Evolutionary conservation across 2,329 filamentous ascomycete genomes (phyloP).

Genomic region (Aplosporella prunicola): DNA sequence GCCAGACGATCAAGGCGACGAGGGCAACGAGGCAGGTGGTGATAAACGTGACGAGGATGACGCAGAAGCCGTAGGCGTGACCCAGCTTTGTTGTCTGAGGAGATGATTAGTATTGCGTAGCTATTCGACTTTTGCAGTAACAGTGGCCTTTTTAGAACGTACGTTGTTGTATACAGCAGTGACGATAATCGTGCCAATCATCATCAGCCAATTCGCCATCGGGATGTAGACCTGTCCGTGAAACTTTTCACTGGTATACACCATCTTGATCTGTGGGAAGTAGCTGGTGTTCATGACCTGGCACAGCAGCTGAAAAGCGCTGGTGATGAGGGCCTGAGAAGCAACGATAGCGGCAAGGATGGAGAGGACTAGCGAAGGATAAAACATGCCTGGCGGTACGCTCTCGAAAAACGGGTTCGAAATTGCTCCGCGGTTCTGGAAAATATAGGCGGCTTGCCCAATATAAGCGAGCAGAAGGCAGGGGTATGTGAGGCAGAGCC

Average conservation of each 20-base stretch:
- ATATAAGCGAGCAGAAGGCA: conserved; percentile 58
- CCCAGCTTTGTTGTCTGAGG: conserved; percentile 14
- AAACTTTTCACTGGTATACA: conserved; percentile 60
- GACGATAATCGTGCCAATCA: conserved; percentile 66
- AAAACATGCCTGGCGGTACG: conserved; percentile 57
- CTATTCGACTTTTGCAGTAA: not conserved
- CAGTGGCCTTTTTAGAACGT: conserved; percentile 19
- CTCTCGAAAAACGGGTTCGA: conserved; percentile 67
- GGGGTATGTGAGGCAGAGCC: conserved; percentile 59
- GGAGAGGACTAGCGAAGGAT: conserved; percentile 58
- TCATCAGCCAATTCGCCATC: conserved; percentile 65
- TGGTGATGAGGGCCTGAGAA: conserved; percentile 70
- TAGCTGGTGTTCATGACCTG: conserved; percentile 67
- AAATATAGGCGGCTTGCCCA: conserved; percentile 67
- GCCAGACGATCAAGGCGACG: conserved; percentile 65
- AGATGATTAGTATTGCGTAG: too few relatives aligned
- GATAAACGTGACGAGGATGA: conserved; percentile 72
- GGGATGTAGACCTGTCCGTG: conserved; percentile 72
- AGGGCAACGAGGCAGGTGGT: conserved; percentile 66
- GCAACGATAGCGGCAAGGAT: conserved; percentile 65
- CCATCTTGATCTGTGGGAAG: conserved; percentile 65
- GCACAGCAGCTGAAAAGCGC: conserved; percentile 55
- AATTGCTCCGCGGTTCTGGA: conserved; percentile 48
- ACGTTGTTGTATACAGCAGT: conserved; percentile 65
- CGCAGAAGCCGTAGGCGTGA: conserved; percentile 48